These are phyloP conservation scores for Amauroascus verrucosus DNA, from an alignment of 2,329 filamentous ascomycete genomes.

Conservation along the genomic window DNA sequence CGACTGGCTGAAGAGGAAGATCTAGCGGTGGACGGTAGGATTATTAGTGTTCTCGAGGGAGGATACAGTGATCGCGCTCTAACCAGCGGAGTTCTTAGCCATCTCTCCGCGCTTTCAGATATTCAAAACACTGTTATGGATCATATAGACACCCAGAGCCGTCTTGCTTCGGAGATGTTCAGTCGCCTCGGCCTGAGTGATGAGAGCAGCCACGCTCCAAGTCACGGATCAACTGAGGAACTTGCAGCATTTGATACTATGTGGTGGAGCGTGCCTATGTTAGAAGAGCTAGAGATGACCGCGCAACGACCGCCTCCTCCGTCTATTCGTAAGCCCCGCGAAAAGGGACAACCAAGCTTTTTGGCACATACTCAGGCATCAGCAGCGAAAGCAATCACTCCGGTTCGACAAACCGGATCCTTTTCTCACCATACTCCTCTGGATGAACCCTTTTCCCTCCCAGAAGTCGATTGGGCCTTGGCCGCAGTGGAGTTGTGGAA, in stretches of 20 bases:
- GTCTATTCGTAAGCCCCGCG: constrained; percentile 46
- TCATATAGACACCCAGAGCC: constrained; percentile 26
- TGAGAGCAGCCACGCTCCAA: constrained; percentile 15
- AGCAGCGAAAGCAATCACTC: constrained; percentile 63
- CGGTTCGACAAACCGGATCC: constrained; percentile 46
- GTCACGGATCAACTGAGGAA: constrained; percentile 15
- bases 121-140: constrained; percentile 23
- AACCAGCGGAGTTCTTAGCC: constrained; percentile 77
- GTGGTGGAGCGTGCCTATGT: constrained; percentile 59
- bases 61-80: constrained; percentile 91
- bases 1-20: constrained; percentile 70
- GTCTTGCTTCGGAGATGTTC: constrained; percentile 51
- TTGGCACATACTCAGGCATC: constrained; percentile 83
- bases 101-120: constrained; percentile 70
- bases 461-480: constrained; percentile 74
- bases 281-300: constrained; percentile 59
- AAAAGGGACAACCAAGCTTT: constrained; percentile 57
- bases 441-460: constrained; percentile 42
- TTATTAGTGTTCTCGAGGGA: constrained; percentile 90
- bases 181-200: constrained; percentile 28
- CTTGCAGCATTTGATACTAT: constrained; percentile 50
- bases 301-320: constrained; percentile 44
- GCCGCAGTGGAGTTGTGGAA: constrained; percentile 77
- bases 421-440: constrained; percentile 38
- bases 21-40: constrained; percentile 65